These are phyloP conservation scores for Monilinia laxa DNA, from an alignment of 2,329 filamentous ascomycete species.

Conservation along the genomic window DNA sequence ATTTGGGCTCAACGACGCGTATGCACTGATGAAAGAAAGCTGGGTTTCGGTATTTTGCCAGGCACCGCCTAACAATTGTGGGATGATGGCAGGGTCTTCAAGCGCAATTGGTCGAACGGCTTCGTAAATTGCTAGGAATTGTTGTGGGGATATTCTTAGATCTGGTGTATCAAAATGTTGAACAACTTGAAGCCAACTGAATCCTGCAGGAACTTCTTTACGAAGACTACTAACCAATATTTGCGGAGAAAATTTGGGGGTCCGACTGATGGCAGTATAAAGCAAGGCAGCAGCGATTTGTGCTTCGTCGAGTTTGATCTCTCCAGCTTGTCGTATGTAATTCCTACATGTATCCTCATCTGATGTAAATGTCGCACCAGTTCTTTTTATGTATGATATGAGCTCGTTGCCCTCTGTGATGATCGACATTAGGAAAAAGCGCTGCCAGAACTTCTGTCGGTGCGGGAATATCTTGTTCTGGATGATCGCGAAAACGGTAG, in stretches of 20 bases:
- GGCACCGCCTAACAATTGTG: slow-evolving; percentile 81
- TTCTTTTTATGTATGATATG: slow-evolving; percentile 68
- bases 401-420: slow-evolving; percentile 60
- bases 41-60: slow-evolving; percentile 89
- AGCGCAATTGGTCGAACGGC: slow-evolving; percentile 72
- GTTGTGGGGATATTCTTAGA: slow-evolving; percentile 71
- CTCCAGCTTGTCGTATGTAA: slow-evolving; percentile 54
- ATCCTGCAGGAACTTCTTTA: slow-evolving; percentile 60
- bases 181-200: slow-evolving; percentile 72
- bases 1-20: slow-evolving; percentile 70
- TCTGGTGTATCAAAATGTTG: slow-evolving; percentile 77
- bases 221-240: slow-evolving; percentile 62
- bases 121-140: slow-evolving; percentile 80
- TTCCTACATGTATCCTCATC: slow-evolving; percentile 66
- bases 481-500: slow-evolving; percentile 55
- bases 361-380: slow-evolving; percentile 71
- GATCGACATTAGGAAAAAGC: slow-evolving; percentile 67
- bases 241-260: slow-evolving; percentile 52
- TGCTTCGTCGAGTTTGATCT: slow-evolving; percentile 69
- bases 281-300: slow-evolving; percentile 80
- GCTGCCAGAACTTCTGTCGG: slow-evolving; percentile 70
- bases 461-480: slow-evolving; percentile 60
- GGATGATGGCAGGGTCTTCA: slow-evolving; percentile 72
- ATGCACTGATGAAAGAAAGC: slow-evolving; percentile 89
- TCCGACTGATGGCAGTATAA: slow-evolving; percentile 60